Evolutionary conservation across 805 yeast species (phyloP).

Genomic region (Saturnispora bothae): DNA sequence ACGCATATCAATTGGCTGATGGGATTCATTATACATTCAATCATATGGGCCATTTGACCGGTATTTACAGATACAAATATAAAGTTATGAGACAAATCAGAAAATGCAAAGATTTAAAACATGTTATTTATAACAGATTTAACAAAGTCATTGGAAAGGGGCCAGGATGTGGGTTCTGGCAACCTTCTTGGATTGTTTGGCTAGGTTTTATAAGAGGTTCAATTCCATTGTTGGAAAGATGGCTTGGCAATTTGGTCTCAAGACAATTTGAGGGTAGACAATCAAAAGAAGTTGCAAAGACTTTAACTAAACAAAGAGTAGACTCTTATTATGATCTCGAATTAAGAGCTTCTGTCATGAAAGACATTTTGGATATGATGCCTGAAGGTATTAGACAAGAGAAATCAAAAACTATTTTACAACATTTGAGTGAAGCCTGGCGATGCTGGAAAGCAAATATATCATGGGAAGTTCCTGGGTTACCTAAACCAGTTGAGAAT

Average conservation of each 20-base stretch:
- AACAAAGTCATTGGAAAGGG: conserved; percentile 88
- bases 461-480: conserved; percentile 95
- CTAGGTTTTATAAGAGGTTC: conserved; percentile 82
- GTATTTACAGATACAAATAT: conserved; percentile 92
- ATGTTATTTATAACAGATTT: conserved; percentile 76
- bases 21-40: conserved; percentile 84
- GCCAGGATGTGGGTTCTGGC: conserved; percentile 99
- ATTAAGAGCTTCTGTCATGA: conserved; percentile 86
- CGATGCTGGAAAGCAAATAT: conserved; percentile 98
- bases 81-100: conserved; percentile 97
- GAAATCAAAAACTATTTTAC: conserved; percentile 77
- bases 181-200: conserved; percentile 98
- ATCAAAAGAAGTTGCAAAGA: conserved; percentile 83
- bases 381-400: conserved; percentile 88
- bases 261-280: conserved; percentile 95
- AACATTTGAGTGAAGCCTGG: conserved; percentile 97
- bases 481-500: conserved; percentile 81
- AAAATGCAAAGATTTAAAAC: conserved; percentile 91
- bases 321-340: conserved; percentile 94
- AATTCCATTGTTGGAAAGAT: conserved; percentile 82
- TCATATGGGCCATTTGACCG: conserved; percentile 92
- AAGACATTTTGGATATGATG: conserved; percentile 92
- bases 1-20: conserved; percentile 90
- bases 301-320: conserved; percentile 89
- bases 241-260: conserved; percentile 85